Conservation (phyloP, 75 land plant species). For the Pinus albicaulis region DNA sequence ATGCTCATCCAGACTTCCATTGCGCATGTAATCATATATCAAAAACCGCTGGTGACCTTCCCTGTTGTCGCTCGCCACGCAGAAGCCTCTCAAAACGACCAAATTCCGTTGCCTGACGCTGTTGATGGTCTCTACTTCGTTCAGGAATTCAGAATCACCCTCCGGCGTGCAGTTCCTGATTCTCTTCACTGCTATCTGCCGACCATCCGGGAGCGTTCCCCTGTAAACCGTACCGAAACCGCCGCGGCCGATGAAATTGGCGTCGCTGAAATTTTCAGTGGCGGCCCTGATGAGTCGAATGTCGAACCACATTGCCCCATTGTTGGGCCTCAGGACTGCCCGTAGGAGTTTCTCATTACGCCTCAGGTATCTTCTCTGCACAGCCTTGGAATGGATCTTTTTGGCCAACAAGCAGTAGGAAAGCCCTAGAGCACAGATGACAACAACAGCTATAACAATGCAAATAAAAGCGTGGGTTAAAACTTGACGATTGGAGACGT, state of each 20-base stretch:
- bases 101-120: conserved; percentile 82
- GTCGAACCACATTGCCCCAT: conserved; percentile 11
- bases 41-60: conserved; percentile 63
- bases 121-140: conserved; percentile 68
- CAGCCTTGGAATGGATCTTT: background rate
- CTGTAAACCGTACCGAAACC: conserved; percentile 80
- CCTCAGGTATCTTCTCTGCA: background rate
- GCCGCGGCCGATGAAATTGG: conserved; percentile 61
- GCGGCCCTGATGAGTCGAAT: conserved; percentile 23
- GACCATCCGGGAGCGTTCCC: conserved; percentile 67
- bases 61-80: conserved; percentile 39
- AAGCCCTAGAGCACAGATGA: conserved; percentile 7
- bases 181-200: conserved; percentile 76
- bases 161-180: conserved; percentile 45
- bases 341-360: background rate
- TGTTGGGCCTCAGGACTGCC: background rate
- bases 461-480: conserved; percentile 18
- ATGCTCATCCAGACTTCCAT: conserved; percentile 63
- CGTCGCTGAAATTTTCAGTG: conserved; percentile 63
- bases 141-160: conserved; percentile 68
- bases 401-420: conserved; percentile 7
- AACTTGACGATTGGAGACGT: background rate
- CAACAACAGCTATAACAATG: conserved; percentile 14
- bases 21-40: conserved; percentile 73
- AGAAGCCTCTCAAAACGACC: conserved; percentile 65